Evolutionary conservation across 768 basidiomycete genomes (phyloP).

Genomic region (Amanita fuliginea): DNA sequence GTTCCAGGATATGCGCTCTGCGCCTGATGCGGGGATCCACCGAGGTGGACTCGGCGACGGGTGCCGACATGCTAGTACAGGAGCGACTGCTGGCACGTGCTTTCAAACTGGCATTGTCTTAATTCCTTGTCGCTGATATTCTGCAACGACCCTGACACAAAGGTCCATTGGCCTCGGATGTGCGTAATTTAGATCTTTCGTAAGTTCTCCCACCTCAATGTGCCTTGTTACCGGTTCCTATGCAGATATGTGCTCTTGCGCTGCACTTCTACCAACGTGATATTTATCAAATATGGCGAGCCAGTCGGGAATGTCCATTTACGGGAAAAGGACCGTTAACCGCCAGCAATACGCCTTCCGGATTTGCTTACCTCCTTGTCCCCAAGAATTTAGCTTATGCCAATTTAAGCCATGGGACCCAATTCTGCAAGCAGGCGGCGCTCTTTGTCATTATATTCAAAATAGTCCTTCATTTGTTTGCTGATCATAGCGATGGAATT

Average conservation of each 20-base stretch:
- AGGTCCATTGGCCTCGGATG: constrained; percentile 6
- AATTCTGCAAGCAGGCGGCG: not conserved
- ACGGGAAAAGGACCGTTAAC: constrained; percentile 3
- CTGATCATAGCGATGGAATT: constrained; percentile 4
- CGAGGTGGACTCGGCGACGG: not conserved
- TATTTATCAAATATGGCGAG: constrained; percentile 12
- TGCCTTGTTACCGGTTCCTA: no score
- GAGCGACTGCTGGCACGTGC: not conserved
- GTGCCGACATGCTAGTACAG: not conserved
- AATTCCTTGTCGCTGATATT: no score
- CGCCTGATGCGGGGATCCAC: constrained; percentile 10
- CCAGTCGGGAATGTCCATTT: constrained; percentile 13
- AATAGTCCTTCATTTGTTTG: constrained; percentile 16
- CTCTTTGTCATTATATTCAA: constrained; percentile 15
- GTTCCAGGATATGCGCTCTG: constrained; percentile 16
- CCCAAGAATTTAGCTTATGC: not conserved
- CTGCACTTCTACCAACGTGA: no score
- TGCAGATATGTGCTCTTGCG: no score
- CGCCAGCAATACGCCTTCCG: not conserved
- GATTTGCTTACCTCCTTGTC: constrained; percentile 1
- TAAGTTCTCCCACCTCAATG: no score
- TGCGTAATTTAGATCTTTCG: no score
- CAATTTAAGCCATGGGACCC: not conserved
- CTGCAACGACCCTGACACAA: not conserved
- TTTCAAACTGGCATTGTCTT: no score